Percentiles rank a stretch among this genome's conserved stretches.
phyloP scores from a whole-genome alignment of 2,329 filamentous ascomycete species.

The Aureobasidium mangrovei region DNA sequence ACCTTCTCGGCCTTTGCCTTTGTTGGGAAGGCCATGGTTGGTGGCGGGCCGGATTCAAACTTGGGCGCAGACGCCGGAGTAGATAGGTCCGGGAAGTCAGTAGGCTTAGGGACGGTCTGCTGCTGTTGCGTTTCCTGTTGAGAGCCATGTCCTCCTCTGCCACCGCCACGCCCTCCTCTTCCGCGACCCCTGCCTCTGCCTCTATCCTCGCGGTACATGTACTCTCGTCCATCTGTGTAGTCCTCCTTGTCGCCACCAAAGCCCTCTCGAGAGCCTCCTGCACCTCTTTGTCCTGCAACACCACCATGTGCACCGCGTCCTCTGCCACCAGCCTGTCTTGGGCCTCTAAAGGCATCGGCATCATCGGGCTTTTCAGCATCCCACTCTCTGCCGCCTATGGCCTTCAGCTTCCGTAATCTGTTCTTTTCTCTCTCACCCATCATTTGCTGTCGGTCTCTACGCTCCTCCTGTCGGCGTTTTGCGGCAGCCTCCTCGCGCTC shows the following conservation, averaged over 20 bases:
- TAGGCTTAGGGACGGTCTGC: conserved; percentile 28
- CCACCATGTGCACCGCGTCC: conserved; percentile 46
- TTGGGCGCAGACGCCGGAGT: conserved; percentile 30
- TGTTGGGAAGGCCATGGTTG: conserved; percentile 12
- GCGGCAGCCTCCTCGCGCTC: conserved; percentile 49
- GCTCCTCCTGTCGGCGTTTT: conserved; percentile 40
- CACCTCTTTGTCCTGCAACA: conserved; percentile 28
- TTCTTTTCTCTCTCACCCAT: conserved; percentile 55
- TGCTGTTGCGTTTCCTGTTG: conserved; percentile 11
- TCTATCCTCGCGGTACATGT: conserved; percentile 25
- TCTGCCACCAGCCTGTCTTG: conserved; percentile 32
- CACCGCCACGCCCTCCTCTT: conserved; percentile 25
- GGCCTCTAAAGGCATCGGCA: conserved; percentile 24
- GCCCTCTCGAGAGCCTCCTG: conserved; percentile 14
- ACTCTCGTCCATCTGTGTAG: conserved; percentile 27
- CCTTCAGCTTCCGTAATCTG: conserved; percentile 49
- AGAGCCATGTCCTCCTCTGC: conserved; percentile 16
- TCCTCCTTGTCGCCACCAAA: conserved; percentile 25
- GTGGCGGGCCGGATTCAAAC: neutral
- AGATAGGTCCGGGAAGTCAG: conserved; percentile 39
- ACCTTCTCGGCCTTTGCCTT: conserved; percentile 7
- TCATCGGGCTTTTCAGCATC: conserved; percentile 50
- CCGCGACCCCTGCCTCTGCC: conserved; percentile 19
- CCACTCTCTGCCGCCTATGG: conserved; percentile 52
- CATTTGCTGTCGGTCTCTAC: conserved; percentile 48